Conservation (phyloP, 106 monocot genomes). For the Ottelia alismoides region DNA sequence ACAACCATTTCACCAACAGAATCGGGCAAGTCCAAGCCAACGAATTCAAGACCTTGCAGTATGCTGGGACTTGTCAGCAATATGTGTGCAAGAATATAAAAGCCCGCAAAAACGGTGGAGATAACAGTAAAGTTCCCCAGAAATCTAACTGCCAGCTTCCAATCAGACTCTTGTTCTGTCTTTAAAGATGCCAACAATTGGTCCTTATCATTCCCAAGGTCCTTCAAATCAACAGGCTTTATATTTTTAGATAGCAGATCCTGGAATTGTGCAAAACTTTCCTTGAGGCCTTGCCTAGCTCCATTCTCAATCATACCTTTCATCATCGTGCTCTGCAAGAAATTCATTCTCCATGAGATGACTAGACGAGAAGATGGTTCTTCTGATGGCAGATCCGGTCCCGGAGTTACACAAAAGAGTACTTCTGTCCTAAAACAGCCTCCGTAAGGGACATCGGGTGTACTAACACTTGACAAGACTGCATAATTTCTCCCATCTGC, state of each 20-base stretch:
- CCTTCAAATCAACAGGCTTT: slow-evolving; percentile 40
- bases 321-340: slow-evolving; percentile 86
- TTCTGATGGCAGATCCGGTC: slow-evolving; percentile 39
- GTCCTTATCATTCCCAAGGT: slow-evolving; percentile 34
- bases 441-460: slow-evolving; percentile 84
- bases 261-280: slow-evolving; percentile 35
- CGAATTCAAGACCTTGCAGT: slow-evolving; percentile 40
- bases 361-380: slow-evolving; percentile 39
- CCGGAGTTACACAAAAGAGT: slow-evolving; percentile 60
- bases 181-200: slow-evolving; percentile 52
- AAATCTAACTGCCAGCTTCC: slow-evolving; percentile 32
- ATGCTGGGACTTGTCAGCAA: slow-evolving; percentile 14
- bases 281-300: slow-evolving; percentile 61
- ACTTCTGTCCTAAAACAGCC: slow-evolving; percentile 60
- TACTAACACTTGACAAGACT: slow-evolving; percentile 59
- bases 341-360: slow-evolving; percentile 70
- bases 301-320: slow-evolving; percentile 91
- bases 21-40: slow-evolving; percentile 66
- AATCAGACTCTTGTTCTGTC: slow-evolving; percentile 41
- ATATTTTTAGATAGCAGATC: slow-evolving; percentile 39
- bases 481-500: slow-evolving; percentile 62
- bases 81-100: slow-evolving; percentile 49
- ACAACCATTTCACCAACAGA: slow-evolving; percentile 44
- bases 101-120: slow-evolving; percentile 19
- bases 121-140: slow-evolving; percentile 53